Evolutionary conservation across 257 asterid genomes (phyloP).

Genomic region (Cordia subcordata): DNA sequence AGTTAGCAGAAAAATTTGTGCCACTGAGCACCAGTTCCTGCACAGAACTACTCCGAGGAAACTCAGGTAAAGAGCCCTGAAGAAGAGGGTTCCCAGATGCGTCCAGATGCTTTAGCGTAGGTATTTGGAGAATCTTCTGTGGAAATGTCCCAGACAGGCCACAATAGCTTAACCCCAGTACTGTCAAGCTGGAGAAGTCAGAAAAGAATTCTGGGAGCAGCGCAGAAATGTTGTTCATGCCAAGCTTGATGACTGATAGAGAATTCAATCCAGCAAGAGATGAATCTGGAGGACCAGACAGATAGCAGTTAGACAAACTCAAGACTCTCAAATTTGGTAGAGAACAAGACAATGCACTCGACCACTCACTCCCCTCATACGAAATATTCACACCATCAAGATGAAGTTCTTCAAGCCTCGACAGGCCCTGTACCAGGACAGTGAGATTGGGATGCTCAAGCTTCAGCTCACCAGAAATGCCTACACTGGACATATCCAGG

Average conservation of each 20-base stretch:
- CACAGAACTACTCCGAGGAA: constrained; percentile 27
- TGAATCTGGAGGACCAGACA: constrained; percentile 8
- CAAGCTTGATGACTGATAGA: constrained; percentile 25
- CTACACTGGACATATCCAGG: neutral
- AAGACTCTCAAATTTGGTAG: constrained; percentile 4
- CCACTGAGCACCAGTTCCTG: neutral
- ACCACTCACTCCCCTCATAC: constrained; percentile 9
- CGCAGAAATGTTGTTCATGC: constrained; percentile 13
- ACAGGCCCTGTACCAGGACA: neutral
- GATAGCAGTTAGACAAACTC: constrained; percentile 4
- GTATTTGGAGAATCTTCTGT: constrained; percentile 13
- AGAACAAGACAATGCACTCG: neutral
- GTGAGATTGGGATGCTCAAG: constrained; percentile 5
- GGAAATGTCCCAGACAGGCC: constrained; percentile 22
- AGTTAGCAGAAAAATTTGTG: constrained; percentile 6
- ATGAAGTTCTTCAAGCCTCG: neutral
- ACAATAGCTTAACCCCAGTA: constrained; percentile 14
- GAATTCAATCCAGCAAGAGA: constrained; percentile 2
- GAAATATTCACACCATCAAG: constrained; percentile 11
- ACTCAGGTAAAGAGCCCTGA: constrained; percentile 29
- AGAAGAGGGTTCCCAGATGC: constrained; percentile 15
- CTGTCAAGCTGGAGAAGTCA: constrained; percentile 19
- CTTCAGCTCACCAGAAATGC: neutral
- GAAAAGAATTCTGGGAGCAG: constrained; percentile 16
- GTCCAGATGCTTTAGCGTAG: constrained; percentile 8